Percentiles rank a stretch among this genome's conserved stretches.
phyloP scores from a whole-genome alignment of 2,329 filamentous ascomycete genomes.

The Cadophora luteo-olivacea region DNA sequence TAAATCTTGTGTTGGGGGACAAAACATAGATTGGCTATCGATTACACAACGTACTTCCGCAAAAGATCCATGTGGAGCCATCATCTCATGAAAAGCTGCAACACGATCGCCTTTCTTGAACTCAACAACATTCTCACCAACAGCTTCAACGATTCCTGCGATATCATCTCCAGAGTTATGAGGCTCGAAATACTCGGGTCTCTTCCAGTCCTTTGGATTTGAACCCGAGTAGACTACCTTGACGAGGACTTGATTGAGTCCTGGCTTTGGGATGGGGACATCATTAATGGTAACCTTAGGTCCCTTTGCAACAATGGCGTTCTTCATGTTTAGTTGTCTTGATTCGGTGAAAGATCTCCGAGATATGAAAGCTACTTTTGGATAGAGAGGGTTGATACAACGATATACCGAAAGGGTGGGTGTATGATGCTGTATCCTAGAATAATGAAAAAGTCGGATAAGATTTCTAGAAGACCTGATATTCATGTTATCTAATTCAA shows the following conservation, averaged over 20 bases:
- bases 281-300: constrained; percentile 40
- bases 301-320: constrained; percentile 41
- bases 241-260: constrained; percentile 43
- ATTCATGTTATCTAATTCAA: constrained; percentile 1
- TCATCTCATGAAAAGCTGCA: constrained; percentile 59
- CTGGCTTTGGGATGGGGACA: constrained; percentile 43
- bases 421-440: neutral
- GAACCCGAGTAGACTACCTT: constrained; percentile 44
- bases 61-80: constrained; percentile 57
- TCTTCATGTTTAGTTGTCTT: constrained; percentile 39
- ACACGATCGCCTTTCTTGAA: constrained; percentile 55
- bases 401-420: neutral
- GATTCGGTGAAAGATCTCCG: constrained; percentile 7
- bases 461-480: neutral
- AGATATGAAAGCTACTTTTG: neutral
- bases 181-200: constrained; percentile 27
- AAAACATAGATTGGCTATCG: neutral
- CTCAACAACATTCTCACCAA: constrained; percentile 54
- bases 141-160: constrained; percentile 52
- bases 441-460: neutral
- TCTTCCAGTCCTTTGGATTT: constrained; percentile 45
- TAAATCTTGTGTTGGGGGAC: neutral
- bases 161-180: constrained; percentile 46
- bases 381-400: neutral
- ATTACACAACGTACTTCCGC: constrained; percentile 51